These are phyloP conservation scores for Malus hybrid DNA, from an alignment of 331 rosid species.

Conservation along the genomic window DNA sequence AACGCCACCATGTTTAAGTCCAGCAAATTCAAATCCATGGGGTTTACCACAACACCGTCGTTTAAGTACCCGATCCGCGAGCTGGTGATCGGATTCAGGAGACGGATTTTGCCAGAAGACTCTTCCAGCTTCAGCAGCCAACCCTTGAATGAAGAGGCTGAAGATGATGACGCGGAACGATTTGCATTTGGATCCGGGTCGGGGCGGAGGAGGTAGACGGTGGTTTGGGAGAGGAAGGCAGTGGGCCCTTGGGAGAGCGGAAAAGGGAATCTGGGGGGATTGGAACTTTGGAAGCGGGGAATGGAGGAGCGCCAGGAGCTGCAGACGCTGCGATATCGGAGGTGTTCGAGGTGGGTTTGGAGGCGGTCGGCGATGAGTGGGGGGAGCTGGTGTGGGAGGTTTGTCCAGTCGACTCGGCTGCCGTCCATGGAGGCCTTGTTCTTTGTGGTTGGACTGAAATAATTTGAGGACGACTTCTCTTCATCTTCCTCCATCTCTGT, in stretches of 20 bases:
- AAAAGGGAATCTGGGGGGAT: conserved; percentile 18
- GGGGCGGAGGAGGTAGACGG: conserved; percentile 20
- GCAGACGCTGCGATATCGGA: conserved; percentile 59
- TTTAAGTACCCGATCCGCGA: not conserved
- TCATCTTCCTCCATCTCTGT: too few relatives aligned
- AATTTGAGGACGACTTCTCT: not conserved
- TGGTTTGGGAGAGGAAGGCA: conserved; percentile 4
- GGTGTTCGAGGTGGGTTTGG: conserved; percentile 28
- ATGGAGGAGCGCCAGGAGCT: conserved; percentile 35
- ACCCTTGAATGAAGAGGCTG: conserved; percentile 4
- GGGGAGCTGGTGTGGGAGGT: conserved; percentile 52
- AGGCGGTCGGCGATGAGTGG: conserved; percentile 30
- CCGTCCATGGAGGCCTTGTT: not conserved
- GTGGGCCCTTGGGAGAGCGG: not conserved
- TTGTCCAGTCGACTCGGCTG: conserved; percentile 31
- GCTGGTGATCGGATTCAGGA: conserved; percentile 19
- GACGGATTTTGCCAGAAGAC: conserved; percentile 9
- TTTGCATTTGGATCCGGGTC: not conserved
- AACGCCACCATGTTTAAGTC: conserved; percentile 26
- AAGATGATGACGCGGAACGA: not conserved
- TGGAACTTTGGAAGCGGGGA: conserved; percentile 1
- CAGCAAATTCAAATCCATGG: conserved; percentile 12
- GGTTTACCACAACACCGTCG: not conserved
- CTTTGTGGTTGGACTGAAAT: not conserved
- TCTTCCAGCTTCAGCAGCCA: conserved; percentile 32